Evolutionary conservation across 1,284 basidiomycete species (phyloP).

Genomic region (Hypsizygus ulmarius): DNA sequence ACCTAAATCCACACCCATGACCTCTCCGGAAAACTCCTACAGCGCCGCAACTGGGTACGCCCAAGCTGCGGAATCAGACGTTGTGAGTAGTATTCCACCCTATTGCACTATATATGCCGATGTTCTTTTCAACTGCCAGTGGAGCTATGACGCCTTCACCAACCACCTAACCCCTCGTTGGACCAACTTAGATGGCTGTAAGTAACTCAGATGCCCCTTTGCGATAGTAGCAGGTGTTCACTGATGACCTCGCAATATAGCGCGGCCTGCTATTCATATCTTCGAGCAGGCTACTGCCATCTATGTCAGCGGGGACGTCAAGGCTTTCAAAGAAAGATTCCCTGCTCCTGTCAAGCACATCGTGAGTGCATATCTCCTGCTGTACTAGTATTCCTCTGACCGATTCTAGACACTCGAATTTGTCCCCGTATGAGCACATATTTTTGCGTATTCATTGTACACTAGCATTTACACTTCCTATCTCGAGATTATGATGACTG

Average conservation of each 20-base stretch:
- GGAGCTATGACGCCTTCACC: slow-evolving; percentile 9
- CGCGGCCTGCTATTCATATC: background rate
- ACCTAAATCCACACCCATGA: background rate
- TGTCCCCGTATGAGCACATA: no score
- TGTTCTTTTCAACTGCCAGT: slow-evolving; percentile 6
- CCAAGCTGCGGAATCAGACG: background rate
- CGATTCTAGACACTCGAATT: no score
- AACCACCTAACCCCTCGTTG: slow-evolving; percentile 9
- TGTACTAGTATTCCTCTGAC: background rate
- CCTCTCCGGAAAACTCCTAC: slow-evolving; percentile 3
- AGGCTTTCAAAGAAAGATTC: slow-evolving; percentile 9
- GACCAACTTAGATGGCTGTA: slow-evolving; percentile 17
- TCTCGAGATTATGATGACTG: no score
- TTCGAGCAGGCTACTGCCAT: slow-evolving; percentile 7
- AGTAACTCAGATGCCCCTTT: background rate
- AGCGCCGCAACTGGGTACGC: background rate
- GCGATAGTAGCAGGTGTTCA: background rate
- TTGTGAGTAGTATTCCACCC: background rate
- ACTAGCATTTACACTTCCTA: no score
- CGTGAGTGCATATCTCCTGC: background rate
- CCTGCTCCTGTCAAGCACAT: slow-evolving; percentile 3
- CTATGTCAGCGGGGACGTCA: slow-evolving; percentile 11
- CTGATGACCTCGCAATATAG: background rate
- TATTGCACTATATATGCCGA: background rate
- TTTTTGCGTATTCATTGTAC: no score